Evolutionary conservation across 202 grass and related monocot species (phyloP), one percentile per base, ranked within the genome.

Genomic region (Panicum virgatum): DNA sequence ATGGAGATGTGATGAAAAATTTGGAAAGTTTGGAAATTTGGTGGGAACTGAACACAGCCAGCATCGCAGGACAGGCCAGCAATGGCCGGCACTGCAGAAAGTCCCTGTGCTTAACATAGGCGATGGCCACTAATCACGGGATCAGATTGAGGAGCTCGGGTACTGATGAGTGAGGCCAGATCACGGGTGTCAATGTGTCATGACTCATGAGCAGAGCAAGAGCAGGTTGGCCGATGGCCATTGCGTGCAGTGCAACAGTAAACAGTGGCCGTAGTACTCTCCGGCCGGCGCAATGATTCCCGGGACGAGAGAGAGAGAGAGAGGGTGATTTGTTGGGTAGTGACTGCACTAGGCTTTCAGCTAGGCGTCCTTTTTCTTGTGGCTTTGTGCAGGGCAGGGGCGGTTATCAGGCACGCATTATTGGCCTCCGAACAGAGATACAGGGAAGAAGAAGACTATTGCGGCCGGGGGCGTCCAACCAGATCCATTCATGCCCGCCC

Each of bases 251-350:
- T 44, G 80, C 45, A 53, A 38, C 30, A 74, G 72, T 58, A 75
- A 75, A 62, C 26, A 58, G 54, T 58, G 54, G 54, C 8, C 54
- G 30, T 20, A 13, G 46, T 19, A 36, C 16, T 36, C 18, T 18
- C 20, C 29, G 7, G 10, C 20, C 29, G 7, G 10, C 1, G 51
- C 69, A 72, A 72, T 85, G 76, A 53, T 44, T 42, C 65, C 39
- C 6, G 5, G 59, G 27, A 32, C 13, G 45, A 45, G 40, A 65
- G 32, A 23, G 11, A 45, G 29, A 65, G 23, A 23, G 12, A 30
- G 26, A 7, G 58, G 13, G 69, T 19, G 13, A 26, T 45, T 84
- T 66, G 83, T 73, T 73, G 45, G 9, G 46, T 73, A 66, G 66
- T 59, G 54, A 20, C 43, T 46, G 42, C 42, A 25, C 46, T 76